These are phyloP conservation scores for Cyamopsis tetragonoloba DNA, from an alignment of 306 rosid genomes.

Conservation along the genomic window DNA sequence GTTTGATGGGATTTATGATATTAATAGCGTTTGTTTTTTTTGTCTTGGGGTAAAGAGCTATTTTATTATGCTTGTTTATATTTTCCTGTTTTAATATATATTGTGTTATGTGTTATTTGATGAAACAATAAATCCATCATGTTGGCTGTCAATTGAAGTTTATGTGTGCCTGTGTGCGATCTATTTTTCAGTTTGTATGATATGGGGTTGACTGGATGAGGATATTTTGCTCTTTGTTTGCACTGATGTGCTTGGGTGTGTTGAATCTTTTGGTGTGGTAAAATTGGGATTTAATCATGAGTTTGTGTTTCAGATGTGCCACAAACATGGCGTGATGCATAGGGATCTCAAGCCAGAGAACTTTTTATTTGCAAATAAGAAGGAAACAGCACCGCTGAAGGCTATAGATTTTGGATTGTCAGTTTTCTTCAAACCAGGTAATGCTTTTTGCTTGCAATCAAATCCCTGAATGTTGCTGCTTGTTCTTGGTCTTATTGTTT, in stretches of 20 bases:
- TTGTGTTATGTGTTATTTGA: background rate
- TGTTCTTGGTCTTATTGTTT: background rate
- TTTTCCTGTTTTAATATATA: background rate
- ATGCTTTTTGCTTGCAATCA: conserved; percentile 9
- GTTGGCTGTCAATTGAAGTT: background rate
- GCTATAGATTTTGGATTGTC: conserved; percentile 96
- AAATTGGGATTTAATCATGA: background rate
- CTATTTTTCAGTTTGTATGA: background rate
- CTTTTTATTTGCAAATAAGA: conserved; percentile 85
- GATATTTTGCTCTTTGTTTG: background rate
- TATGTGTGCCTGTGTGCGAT: background rate
- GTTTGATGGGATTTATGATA: background rate
- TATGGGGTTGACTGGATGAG: too few species aligned
- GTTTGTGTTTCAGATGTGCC: conserved; percentile 64
- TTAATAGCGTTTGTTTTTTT: background rate
- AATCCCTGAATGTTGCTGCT: background rate
- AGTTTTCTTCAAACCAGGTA: conserved; percentile 89
- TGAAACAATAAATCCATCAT: background rate
- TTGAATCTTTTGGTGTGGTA: background rate
- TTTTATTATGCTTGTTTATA: background rate
- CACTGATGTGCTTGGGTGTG: background rate
- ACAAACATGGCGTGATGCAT: conserved; percentile 94
- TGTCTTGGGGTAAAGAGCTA: background rate
- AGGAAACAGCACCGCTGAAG: conserved; percentile 78
- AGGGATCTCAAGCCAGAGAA: conserved; percentile 96